A percentile compares a stretch with the other conserved stretches of the same genome.
phyloP scores from a whole-genome alignment of 2,329 filamentous ascomycete genomes.

The Colletotrichum musicola region DNA sequence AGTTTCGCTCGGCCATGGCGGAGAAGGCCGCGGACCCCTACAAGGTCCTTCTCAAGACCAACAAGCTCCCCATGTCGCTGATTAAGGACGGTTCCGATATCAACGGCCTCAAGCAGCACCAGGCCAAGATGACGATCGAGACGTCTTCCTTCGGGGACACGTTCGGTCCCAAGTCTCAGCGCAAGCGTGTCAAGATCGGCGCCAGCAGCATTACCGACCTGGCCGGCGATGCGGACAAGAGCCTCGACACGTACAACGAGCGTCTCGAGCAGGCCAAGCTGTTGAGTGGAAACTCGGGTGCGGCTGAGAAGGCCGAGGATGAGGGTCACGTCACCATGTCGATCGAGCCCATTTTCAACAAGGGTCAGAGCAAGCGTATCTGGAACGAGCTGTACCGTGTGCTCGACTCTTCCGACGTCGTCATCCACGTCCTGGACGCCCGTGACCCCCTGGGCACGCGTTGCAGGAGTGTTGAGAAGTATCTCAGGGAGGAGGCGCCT shows the following conservation, averaged over 20 bases:
- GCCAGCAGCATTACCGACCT: conserved; percentile 87
- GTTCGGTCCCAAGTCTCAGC: conserved; percentile 92
- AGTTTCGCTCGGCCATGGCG: conserved; percentile 92
- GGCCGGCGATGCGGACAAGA: conserved; percentile 82
- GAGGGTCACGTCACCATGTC: conserved; percentile 70
- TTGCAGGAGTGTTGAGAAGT: conserved; percentile 85
- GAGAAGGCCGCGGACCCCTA: conserved; percentile 93
- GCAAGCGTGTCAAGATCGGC: conserved; percentile 91
- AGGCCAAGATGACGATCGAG: conserved; percentile 94
- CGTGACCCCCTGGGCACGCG: conserved; percentile 91
- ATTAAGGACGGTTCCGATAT: conserved; percentile 81
- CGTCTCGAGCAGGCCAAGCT: conserved; percentile 83
- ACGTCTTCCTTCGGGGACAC: conserved; percentile 87
- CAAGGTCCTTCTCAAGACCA: conserved; percentile 93
- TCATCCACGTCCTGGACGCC: conserved; percentile 94
- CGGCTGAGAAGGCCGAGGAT: conserved; percentile 60
- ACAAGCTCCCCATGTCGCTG: conserved; percentile 96
- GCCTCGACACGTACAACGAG: conserved; percentile 85
- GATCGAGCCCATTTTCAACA: conserved; percentile 90
- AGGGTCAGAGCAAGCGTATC: conserved; percentile 94
- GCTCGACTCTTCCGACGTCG: conserved; percentile 94
- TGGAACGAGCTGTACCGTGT: conserved; percentile 98
- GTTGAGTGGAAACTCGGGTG: conserved; percentile 76
- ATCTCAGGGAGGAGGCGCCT: conserved; percentile 90
- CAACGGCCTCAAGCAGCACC: conserved; percentile 91